Evolutionary conservation across 2,329 filamentous ascomycete genomes (phyloP).

Genomic region (Penicillium sp.): DNA sequence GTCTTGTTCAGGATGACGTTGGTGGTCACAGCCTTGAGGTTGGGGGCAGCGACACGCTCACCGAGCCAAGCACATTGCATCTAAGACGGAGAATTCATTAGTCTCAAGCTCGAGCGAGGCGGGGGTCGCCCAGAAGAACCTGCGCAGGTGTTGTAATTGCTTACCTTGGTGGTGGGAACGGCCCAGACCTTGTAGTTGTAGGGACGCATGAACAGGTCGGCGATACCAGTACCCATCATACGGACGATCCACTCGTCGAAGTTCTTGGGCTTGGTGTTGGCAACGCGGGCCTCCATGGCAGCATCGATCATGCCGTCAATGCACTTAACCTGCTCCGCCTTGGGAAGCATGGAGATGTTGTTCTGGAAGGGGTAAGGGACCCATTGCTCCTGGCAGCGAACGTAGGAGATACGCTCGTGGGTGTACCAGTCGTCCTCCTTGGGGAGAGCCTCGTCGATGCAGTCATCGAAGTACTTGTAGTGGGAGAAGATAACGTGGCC

Average conservation of each 20-base stretch:
- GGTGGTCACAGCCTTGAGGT: conserved; percentile 88
- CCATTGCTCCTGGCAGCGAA: conserved; percentile 94
- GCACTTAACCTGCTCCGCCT: conserved; percentile 93
- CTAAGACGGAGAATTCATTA: conserved; percentile 48
- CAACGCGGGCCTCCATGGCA: conserved; percentile 79
- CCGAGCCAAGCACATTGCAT: conserved; percentile 99
- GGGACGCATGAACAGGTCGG: conserved; percentile 96
- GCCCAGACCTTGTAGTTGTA: conserved; percentile 99
- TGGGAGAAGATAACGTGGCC: conserved; percentile 99
- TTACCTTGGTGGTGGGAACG: conserved; percentile 92
- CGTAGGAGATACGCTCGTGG: conserved; percentile 98
- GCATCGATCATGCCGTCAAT: conserved; percentile 97
- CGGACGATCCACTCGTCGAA: conserved; percentile 99
- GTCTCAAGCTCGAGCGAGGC: neutral
- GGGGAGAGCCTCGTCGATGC: conserved; percentile 93
- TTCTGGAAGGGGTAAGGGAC: conserved; percentile 99
- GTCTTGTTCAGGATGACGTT: conserved; percentile 97
- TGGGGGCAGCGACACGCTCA: conserved; percentile 95
- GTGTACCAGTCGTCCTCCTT: conserved; percentile 94
- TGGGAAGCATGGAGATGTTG: conserved; percentile 97
- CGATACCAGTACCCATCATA: conserved; percentile 85
- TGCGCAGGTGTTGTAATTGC: conserved; percentile 24
- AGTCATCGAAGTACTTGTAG: conserved; percentile 99
- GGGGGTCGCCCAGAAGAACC: neutral
- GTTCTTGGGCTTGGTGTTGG: conserved; percentile 89